These are phyloP conservation scores for Leccinum griseonigrum DNA, from an alignment of 1,284 basidiomycete species.

Conservation along the genomic window DNA sequence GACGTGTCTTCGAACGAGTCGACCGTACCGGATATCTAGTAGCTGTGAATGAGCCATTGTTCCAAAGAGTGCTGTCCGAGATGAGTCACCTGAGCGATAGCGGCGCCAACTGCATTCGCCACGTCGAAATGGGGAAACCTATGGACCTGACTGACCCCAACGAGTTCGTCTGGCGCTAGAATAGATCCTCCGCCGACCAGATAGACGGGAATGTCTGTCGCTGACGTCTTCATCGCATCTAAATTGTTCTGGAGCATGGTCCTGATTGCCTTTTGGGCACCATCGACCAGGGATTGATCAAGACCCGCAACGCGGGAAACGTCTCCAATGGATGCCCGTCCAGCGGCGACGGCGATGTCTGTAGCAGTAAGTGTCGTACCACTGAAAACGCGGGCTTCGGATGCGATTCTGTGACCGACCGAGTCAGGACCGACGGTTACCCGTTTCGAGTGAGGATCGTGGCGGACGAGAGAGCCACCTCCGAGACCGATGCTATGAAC, in stretches of 20 bases:
- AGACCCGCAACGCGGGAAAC: conserved; percentile 31
- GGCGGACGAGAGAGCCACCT: conserved; percentile 50
- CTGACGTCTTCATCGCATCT: conserved; percentile 59
- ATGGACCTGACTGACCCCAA: conserved; percentile 50
- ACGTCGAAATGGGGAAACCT: conserved; percentile 51
- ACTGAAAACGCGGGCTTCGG: conserved; percentile 50
- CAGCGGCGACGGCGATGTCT: conserved; percentile 51
- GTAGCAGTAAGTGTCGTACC: conserved; percentile 53
- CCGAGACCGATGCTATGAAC: conserved; percentile 47
- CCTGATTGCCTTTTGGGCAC: conserved; percentile 43
- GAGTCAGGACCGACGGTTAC: conserved; percentile 58
- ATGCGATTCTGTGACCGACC: conserved; percentile 51
- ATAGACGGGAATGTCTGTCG: conserved; percentile 45
- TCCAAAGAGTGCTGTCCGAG: not conserved
- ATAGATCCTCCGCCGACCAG: conserved; percentile 56
- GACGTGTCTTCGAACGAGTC: conserved; percentile 43
- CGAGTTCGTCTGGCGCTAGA: conserved; percentile 45
- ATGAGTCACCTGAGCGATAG: conserved; percentile 38
- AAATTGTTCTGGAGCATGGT: conserved; percentile 46
- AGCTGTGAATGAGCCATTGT: conserved; percentile 8
- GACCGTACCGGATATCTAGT: conserved; percentile 39
- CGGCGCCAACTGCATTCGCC: conserved; percentile 61
- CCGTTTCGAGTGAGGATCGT: conserved; percentile 28
- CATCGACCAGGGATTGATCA: conserved; percentile 26
- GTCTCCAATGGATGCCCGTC: conserved; percentile 41